Base-by-base conservation (phyloP, 495 filamentous ascomycete species). In the Aspergillus taichungensis region DNA sequence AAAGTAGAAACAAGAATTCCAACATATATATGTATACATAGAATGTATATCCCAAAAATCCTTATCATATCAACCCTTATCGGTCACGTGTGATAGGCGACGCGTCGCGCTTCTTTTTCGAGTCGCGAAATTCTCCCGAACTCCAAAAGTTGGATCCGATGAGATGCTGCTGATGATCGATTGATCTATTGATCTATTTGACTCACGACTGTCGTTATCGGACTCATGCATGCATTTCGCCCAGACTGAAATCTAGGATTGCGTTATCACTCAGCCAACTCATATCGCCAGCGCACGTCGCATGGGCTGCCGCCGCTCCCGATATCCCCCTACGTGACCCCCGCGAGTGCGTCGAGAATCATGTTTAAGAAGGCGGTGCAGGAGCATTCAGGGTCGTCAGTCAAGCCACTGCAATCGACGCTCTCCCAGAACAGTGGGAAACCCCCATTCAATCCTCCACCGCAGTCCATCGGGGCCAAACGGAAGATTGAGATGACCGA, bases 281-380 rank as follows among this genome's bases (percentile, higher is more conserved):
- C 38, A 53, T 54, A 27, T 52, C 51, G 32, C 18, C 18, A 24
- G 4, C 18, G 18, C 18, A 24, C 18, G 18, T 24, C 18, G 18
- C 18, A 24, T 24, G 18, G 18, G 18, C 2, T 24, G 18, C 18
- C 18, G 4, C 18, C 18, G 4, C 18, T 4, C 18, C 18, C 18
- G 18, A 2, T 24, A 4, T 24, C 18, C 18, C 18, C 4, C 18
- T 24, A 24, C 18, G 18, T 24, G 46, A 53, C 38, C 37, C 41
- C 47, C 39, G 56, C 51, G 32, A 43, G 48, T 43, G 64, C 53
- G 51, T 63, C 61, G 43, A 60, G 60, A 28, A 43, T 45, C 5
- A 72, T 73, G 69, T 73, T 73, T 36, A 67, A 66, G 31, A 69
- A 69, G 45, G 69, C 69, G 6, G 60, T 71, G 2, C 60, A 68